Evolutionary conservation across 2,329 filamentous ascomycete species (phyloP), one percentile per base, ranked within the genome.

Genomic region (Trichoderma atrobrunneum): DNA sequence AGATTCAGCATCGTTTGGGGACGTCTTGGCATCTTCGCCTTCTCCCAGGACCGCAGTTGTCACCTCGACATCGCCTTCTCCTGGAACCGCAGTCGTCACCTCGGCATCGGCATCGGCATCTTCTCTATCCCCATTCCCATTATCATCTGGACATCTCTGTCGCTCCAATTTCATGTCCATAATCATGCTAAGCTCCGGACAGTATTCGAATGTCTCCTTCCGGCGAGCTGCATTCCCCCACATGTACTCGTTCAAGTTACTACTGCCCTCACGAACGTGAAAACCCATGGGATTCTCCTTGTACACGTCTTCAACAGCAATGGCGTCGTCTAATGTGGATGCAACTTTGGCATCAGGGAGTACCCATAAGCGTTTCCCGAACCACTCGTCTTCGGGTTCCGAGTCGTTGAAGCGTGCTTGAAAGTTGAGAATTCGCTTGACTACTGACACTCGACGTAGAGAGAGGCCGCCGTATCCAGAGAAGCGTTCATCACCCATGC

Each of bases 141-240:
- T 63, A 21, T 76, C 75, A n/a, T 76, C 75, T 1, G 76, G 76
- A 75, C 86, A 87, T 21, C 84, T 79, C 78, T 87, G 83, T 57
- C 82, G 78, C 78, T 87, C 84, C 12, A 87, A 78, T 78, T 87
- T 87, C 87, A 89, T 89, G 56, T 86, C 83, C 82, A 88, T 83
- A 72, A 88, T 85, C 76, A 89, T 81, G 74, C 81, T 84, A 24
- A 89, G 77, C 77, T 89, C 87, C 2, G 87, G 87, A 73, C 87
- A 89, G 78, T 89, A 89, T 21, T 85, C 80, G 74, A 87, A 85
- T 28, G 88, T 87, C 68, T 82, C 78, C 74, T 84, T 81, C 39
- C 87, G 81, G 73, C 83, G 80, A 2, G 75, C 76, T 2, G 78
- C 78, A 64, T 85, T 78, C 72, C 82, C 82, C 87, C 87, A 89